These are phyloP conservation scores for Neurospora discreta DNA, from an alignment of 495 filamentous ascomycete species.

Conservation along the genomic window DNA sequence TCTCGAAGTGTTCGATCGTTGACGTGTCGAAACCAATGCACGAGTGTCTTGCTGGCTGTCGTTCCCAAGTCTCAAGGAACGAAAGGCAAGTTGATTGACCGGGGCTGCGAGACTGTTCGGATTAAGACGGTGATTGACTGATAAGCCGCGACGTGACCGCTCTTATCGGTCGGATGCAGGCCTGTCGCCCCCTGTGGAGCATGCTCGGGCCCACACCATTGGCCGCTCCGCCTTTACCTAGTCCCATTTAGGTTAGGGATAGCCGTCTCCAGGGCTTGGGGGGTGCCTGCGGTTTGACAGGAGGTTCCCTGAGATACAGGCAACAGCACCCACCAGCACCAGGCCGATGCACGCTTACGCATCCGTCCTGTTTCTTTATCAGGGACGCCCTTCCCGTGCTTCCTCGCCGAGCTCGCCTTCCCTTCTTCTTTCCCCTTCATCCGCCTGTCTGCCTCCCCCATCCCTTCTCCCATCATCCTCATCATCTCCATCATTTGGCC, in stretches of 20 bases:
- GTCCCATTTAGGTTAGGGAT: conserved; percentile 4
- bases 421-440: conserved; percentile 21
- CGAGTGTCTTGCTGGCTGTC: background rate
- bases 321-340: conserved; percentile 7
- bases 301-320: conserved; percentile 9
- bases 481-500: conserved; percentile 29
- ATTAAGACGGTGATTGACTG: background rate
- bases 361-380: conserved; percentile 20
- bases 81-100: background rate
- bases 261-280: conserved; percentile 9
- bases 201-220: conserved; percentile 7
- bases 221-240: conserved; percentile 19
- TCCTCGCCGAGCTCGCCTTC: conserved; percentile 14
- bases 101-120: background rate
- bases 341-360: conserved; percentile 13
- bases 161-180: conserved; percentile 9
- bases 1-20: background rate
- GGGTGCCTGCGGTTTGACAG: conserved; percentile 5
- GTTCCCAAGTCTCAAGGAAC: background rate
- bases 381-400: conserved; percentile 24
- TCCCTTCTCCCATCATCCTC: conserved; percentile 31
- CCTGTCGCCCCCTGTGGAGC: conserved; percentile 13
- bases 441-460: conserved; percentile 11
- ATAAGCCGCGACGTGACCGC: background rate
- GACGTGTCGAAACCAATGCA: background rate